A percentile compares a stretch with the other conserved stretches of the same genome.
Evolutionary conservation across 805 yeast species (phyloP).

Genomic region (Hanseniaspora guilliermondii): DNA sequence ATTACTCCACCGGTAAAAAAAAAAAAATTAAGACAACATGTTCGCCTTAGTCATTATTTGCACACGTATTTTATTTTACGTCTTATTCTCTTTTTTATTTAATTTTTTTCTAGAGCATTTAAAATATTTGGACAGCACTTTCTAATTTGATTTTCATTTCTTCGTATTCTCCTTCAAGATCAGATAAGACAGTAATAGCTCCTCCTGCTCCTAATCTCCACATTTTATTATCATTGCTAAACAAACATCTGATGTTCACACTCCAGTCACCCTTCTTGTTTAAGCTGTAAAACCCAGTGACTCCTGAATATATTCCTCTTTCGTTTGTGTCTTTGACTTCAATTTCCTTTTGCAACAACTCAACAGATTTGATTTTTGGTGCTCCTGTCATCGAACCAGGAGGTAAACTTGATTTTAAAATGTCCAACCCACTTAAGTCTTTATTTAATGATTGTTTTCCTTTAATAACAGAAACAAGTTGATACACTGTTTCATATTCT

Average conservation of each 20-base stretch:
- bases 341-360: conserved; percentile 45
- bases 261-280: conserved; percentile 90
- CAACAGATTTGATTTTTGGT: conserved; percentile 86
- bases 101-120: conserved; percentile 11
- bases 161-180: conserved; percentile 75
- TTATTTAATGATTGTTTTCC: conserved; percentile 34
- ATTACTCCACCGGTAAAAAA: no score
- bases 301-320: conserved; percentile 88
- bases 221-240: conserved; percentile 33
- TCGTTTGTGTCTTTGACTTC: conserved; percentile 24
- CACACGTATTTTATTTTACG: not conserved
- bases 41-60: not conserved
- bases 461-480: conserved; percentile 76
- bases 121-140: conserved; percentile 66
- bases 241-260: conserved; percentile 78
- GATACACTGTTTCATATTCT: conserved; percentile 83
- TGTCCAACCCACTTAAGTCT: conserved; percentile 57
- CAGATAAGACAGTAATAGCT: conserved; percentile 82
- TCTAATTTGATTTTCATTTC: conserved; percentile 76
- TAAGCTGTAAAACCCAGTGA: conserved; percentile 87
- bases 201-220: conserved; percentile 99
- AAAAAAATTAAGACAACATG: no score
- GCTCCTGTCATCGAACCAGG: conserved; percentile 99
- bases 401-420: conserved; percentile 68
- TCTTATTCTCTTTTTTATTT: not conserved